Evolutionary conservation across 2,329 filamentous ascomycete species (phyloP).

Genomic region (Arthrobotrys musiformis): DNA sequence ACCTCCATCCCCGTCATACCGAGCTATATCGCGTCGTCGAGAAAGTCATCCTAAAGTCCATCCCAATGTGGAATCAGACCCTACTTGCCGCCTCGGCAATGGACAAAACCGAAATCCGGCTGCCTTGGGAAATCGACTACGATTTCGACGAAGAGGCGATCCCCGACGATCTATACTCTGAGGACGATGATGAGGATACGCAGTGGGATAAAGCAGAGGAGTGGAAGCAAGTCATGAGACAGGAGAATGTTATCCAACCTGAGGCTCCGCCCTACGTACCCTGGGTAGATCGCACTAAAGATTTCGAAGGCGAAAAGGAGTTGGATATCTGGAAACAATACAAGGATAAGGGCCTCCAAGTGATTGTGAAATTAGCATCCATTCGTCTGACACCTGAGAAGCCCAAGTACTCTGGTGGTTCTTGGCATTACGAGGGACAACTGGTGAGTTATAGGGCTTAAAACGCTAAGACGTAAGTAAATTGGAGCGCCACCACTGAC

Average conservation of each 20-base stretch:
- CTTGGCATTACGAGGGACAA: constrained; percentile 70
- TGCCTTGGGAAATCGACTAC: constrained; percentile 57
- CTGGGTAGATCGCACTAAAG: constrained; percentile 40
- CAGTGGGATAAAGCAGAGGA: constrained; percentile 41
- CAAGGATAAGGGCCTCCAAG: constrained; percentile 66
- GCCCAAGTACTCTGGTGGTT: constrained; percentile 67
- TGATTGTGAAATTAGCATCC: constrained; percentile 73
- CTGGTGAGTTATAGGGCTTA: constrained; percentile 55
- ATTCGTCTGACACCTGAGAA: constrained; percentile 71
- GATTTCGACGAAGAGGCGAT: constrained; percentile 60
- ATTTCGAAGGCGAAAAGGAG: background rate
- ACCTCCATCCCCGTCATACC: constrained; percentile 63
- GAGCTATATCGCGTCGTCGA: constrained; percentile 63
- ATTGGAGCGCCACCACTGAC: background rate
- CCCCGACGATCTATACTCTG: constrained; percentile 1
- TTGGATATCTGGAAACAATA: constrained; percentile 56
- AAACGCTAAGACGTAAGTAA: background rate
- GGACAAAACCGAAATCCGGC: constrained; percentile 34
- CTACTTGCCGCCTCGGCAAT: constrained; percentile 48
- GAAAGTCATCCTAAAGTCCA: constrained; percentile 60
- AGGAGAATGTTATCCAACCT: constrained; percentile 40
- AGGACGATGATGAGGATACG: constrained; percentile 32
- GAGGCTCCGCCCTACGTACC: constrained; percentile 56
- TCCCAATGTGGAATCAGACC: constrained; percentile 62
- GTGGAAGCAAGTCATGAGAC: constrained; percentile 49